phyloP scores from a whole-genome alignment of 1,284 basidiomycete genomes.

The Sporisorium exsertum region DNA sequence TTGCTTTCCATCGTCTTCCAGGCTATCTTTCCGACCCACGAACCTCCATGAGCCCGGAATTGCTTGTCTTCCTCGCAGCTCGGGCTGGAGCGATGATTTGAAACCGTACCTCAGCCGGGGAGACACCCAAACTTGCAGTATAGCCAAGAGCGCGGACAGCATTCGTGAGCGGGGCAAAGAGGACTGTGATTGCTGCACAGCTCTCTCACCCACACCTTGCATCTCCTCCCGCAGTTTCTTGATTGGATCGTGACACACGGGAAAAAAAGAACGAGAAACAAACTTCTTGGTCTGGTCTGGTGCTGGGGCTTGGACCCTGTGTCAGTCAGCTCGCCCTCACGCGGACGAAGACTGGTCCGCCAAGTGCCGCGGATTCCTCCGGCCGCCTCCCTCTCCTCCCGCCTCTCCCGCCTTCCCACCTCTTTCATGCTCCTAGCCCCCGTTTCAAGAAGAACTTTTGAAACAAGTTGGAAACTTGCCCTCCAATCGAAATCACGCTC shows the following conservation, averaged over 20 bases:
- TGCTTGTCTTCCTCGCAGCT: no score
- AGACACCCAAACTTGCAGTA: no score
- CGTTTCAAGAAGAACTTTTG: background rate
- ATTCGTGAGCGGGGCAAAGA: background rate
- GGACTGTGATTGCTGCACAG: background rate
- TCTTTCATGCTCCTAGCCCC: background rate
- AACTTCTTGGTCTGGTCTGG: background rate
- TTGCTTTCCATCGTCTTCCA: background rate
- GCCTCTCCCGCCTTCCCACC: background rate
- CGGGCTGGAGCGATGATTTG: background rate
- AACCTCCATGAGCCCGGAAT: no score
- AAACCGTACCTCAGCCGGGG: background rate
- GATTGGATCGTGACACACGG: conserved; percentile 3
- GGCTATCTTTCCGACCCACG: no score
- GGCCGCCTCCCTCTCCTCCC: background rate
- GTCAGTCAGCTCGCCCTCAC: background rate
- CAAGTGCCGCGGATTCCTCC: background rate
- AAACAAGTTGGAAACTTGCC: background rate
- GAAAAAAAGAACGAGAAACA: background rate
- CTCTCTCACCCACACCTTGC: background rate
- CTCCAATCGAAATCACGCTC: background rate
- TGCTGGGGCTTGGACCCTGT: background rate
- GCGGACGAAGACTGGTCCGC: background rate
- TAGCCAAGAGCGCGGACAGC: background rate
- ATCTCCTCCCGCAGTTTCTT: background rate